These are phyloP conservation scores for Neonectria sp. DNA, from an alignment of 2,329 filamentous ascomycete species.

Conservation along the genomic window DNA sequence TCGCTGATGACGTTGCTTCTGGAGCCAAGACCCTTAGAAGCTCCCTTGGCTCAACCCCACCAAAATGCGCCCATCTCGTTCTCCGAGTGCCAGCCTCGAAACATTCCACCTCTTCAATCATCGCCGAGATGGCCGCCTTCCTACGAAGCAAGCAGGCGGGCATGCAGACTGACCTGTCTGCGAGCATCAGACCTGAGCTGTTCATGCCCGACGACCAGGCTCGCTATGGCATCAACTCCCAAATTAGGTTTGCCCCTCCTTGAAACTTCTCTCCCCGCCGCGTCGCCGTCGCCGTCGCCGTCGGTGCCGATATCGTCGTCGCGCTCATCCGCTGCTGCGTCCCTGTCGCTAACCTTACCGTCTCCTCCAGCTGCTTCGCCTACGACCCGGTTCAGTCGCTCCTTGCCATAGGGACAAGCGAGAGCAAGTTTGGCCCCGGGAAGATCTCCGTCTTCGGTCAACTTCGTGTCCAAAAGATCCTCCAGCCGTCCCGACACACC, in stretches of 20 bases:
- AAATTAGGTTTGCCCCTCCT: slow-evolving; percentile 69
- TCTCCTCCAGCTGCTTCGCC: slow-evolving; percentile 75
- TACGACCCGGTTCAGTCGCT: slow-evolving; percentile 97
- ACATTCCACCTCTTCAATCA: slow-evolving; percentile 31
- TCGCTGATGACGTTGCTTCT: slow-evolving; percentile 28
- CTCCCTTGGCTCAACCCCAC: slow-evolving; percentile 39
- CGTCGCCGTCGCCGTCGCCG: not conserved
- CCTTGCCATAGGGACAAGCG: slow-evolving; percentile 90
- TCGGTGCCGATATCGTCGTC: not conserved
- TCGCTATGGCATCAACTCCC: slow-evolving; percentile 86
- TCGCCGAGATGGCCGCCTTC: slow-evolving; percentile 82
- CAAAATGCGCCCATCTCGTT: slow-evolving; percentile 39
- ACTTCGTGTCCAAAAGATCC: slow-evolving; percentile 81
- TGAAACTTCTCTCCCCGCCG: slow-evolving; percentile 2
- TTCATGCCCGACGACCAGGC: slow-evolving; percentile 89
- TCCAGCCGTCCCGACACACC: slow-evolving; percentile 78
- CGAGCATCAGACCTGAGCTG: slow-evolving; percentile 81
- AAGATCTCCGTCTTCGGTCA: slow-evolving; percentile 93
- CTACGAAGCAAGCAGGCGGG: slow-evolving; percentile 94
- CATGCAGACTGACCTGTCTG: slow-evolving; percentile 91
- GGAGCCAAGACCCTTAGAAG: slow-evolving; percentile 37
- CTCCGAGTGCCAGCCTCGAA: slow-evolving; percentile 27
- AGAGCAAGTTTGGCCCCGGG: slow-evolving; percentile 87
- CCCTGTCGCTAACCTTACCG: slow-evolving; percentile 37
- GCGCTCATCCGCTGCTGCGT: not conserved